Conservation (phyloP, 2,329 filamentous ascomycete species). For the Pseudopyrenochaeta lycopersici region DNA sequence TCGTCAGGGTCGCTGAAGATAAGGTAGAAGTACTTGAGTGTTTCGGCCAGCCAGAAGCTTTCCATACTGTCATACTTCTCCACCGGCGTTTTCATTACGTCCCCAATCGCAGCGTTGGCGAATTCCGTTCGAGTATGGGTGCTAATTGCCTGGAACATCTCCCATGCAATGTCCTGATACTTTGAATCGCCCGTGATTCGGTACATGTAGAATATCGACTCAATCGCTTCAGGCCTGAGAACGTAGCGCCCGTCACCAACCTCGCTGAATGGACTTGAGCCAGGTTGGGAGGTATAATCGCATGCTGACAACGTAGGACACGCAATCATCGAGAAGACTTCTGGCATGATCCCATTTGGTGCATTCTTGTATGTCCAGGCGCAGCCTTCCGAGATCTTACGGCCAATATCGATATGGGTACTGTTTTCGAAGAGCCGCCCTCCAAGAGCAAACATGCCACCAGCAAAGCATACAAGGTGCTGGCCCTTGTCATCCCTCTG, state of each 20-base stretch:
- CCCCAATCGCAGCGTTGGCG: conserved; percentile 55
- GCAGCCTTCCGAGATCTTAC: conserved; percentile 67
- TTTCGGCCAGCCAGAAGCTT: conserved; percentile 60
- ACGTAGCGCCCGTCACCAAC: conserved; percentile 56
- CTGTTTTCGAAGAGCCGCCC: conserved; percentile 63
- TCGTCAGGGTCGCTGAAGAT: conserved; percentile 54
- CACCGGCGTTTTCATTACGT: conserved; percentile 53
- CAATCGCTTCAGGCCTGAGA: conserved; percentile 65
- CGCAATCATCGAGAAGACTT: conserved; percentile 57
- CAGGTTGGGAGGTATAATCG: conserved; percentile 49
- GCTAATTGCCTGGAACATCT: conserved; percentile 57
- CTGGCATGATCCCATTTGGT: conserved; percentile 68
- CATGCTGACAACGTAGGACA: conserved; percentile 52
- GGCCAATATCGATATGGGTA: conserved; percentile 63
- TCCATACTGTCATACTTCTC: conserved; percentile 55
- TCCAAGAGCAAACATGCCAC: conserved; percentile 69
- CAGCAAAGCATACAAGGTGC: conserved; percentile 68
- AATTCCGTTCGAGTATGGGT: conserved; percentile 52
- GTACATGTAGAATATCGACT: conserved; percentile 68
- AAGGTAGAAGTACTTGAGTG: conserved; percentile 60
- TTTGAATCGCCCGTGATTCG: conserved; percentile 64
- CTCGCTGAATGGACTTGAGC: conserved; percentile 50
- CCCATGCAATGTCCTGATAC: conserved; percentile 57
- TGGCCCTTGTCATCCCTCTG: conserved; percentile 58
- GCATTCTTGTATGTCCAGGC: conserved; percentile 68